Evolutionary conservation across 257 asterid species (phyloP), one percentile per base, ranked within the genome.

Genomic region (Prunella vulgaris): DNA sequence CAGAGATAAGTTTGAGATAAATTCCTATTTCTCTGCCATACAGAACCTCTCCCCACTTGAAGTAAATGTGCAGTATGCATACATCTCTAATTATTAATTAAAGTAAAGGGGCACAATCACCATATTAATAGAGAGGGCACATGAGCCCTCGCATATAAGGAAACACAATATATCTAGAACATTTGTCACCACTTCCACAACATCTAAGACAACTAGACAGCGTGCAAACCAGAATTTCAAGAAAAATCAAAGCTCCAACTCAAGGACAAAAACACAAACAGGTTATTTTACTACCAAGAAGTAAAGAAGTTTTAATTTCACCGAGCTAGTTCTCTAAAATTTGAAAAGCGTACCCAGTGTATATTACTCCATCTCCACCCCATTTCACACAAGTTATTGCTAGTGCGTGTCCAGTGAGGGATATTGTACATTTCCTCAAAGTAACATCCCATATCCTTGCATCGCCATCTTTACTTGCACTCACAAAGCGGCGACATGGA

Each of bases 381-480:
- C 99, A 93, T 79, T 88, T 93, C 66, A 93, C 96, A 73, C 99
- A 93, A 32, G 99, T 93, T 77, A 93, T 75, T 78, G 99, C 95
- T 74, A 87, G 95, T 44, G 96, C 88, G 73, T 93, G 99, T 37
- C 99, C 97, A 22, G 87, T 83, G 71, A 93, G 96, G 76, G 81
- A 79, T 71, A 86, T 82, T 73, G 86, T 78, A 79, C 91, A 88
- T 80, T 83, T 88, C 83, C 74, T 90, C 76, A 82, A 73, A 30
- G 86, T 40, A 69, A 81, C 87, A 76, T 93, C 99, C 99, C 97
- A 93, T 80, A 93, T 93, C 73, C 97, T 90, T 56, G 99, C 96
- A 88, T 90, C 96, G 33, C 99, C 99, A 81, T 93, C 99, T 87
- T 93, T 93, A 82, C 97, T 90, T 48, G 93, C 86, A 83, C 97